Conservation (phyloP, 306 rosid species). For the Dryas drummondii region DNA sequence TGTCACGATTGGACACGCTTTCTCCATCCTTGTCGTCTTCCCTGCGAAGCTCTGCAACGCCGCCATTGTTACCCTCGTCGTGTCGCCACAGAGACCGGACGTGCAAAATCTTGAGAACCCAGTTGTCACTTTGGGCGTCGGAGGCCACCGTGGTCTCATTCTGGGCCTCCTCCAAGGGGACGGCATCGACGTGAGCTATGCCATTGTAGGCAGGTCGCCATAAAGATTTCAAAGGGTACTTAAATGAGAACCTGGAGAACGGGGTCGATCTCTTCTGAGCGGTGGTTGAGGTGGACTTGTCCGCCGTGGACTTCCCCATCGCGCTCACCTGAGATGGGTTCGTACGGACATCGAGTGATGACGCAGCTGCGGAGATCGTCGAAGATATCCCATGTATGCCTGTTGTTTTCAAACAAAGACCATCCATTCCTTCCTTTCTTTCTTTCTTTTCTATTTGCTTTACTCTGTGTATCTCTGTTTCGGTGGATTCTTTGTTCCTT, state of each 20-base stretch:
- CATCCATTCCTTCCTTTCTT: constrained; percentile 44
- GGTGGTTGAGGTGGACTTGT: constrained; percentile 25
- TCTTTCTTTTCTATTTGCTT: background rate
- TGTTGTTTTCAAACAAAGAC: constrained; percentile 51
- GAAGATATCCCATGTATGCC: constrained; percentile 53
- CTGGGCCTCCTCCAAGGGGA: constrained; percentile 30
- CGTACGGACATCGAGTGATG: constrained; percentile 52
- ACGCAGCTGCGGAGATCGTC: constrained; percentile 48
- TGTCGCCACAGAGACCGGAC: constrained; percentile 67
- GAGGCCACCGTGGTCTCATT: constrained; percentile 5
- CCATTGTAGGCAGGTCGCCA: constrained; percentile 57
- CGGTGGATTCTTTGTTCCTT: background rate
- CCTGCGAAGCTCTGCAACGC: background rate
- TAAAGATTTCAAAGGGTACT: constrained; percentile 57
- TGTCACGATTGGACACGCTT: constrained; percentile 16
- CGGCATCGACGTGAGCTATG: constrained; percentile 68
- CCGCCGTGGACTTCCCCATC: constrained; percentile 31
- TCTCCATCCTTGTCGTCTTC: constrained; percentile 1
- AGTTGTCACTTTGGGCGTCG: constrained; percentile 46
- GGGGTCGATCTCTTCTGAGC: constrained; percentile 33
- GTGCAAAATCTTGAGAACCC: constrained; percentile 79
- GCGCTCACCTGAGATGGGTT: constrained; percentile 47
- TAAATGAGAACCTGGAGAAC: constrained; percentile 62
- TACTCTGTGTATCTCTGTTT: background rate
- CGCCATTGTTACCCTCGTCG: constrained; percentile 24